Evolutionary conservation across 345 rosid species (phyloP), one percentile per base, ranked within the genome.

Genomic region (Salix brachista): DNA sequence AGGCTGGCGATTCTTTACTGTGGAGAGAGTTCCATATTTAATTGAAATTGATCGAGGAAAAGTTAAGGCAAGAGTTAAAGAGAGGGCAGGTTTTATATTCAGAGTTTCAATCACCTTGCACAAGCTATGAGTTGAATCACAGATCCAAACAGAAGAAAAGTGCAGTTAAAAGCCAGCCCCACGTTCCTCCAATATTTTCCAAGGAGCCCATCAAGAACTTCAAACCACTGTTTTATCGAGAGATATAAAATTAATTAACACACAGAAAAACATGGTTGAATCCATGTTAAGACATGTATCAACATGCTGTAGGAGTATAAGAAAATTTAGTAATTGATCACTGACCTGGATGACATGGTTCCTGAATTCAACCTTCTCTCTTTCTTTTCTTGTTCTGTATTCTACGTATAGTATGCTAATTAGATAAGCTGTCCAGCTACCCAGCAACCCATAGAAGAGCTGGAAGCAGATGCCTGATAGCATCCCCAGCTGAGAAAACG

Each of bases 71-170:
- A 67, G 77, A 80, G 78, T 82, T 77, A 79, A 67, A 58, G 23
- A 30, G 10, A 46, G 21, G 32, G 36, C 32, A 25, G 10, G 64
- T 44, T 7, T 18, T 16, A 6, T n/a, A 71, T 56, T 26, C 48
- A 44, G 2, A 9, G 71, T 85, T 5, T 26, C 28, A 58, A 91
- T 41, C 8, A 41, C 98, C 98, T 94, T 68, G 99, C 99, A 89
- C 99, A 96, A 71, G 99, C 99, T 67, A 96, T 96, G 89, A 96
- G 98, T 67, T 96, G 99, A 86, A 96, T 96, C 75, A 96, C 99
- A 82, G 99, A 96, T 89, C 99, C 99, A 86, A 96, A 93, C 79
- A 96, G 89, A 81, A 96, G 98, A 79, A 96, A 96, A n/a, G 99
- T 96, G 87, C 98, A 96, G 83, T 96, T 93, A 77, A 96, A 96